Evolutionary conservation across 371 early-diverging fungal genomes (phyloP).

Genomic region (Lichtheimia hyalospora): DNA sequence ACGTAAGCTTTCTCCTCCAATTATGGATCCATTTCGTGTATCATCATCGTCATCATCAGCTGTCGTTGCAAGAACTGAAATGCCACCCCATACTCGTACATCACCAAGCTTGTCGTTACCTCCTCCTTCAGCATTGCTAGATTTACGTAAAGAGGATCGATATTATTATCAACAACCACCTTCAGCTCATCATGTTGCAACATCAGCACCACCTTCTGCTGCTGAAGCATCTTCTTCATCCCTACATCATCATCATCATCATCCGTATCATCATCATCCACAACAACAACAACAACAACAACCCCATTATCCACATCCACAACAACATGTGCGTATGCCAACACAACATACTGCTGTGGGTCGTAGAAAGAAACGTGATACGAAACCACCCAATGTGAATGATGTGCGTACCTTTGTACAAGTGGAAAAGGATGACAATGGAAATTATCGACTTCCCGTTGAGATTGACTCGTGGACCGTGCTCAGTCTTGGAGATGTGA

Average conservation of each 20-base stretch:
- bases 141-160: conserved; percentile 9
- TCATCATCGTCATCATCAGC: neutral
- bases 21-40: neutral
- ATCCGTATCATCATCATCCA: conserved; percentile 4
- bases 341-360: conserved; percentile 18
- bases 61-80: conserved; percentile 4
- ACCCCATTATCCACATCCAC: neutral
- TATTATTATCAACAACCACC: neutral
- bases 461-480: conserved; percentile 79
- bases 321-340: conserved; percentile 10
- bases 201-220: neutral
- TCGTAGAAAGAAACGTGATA: conserved; percentile 17
- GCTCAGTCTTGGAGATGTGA: conserved; percentile 68
- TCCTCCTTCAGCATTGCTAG: conserved; percentile 18
- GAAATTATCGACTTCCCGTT: conserved; percentile 75
- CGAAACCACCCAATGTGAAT: conserved; percentile 22
- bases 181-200: neutral
- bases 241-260: conserved; percentile 7
- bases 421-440: conserved; percentile 68
- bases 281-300: neutral
- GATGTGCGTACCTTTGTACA: conserved; percentile 47
- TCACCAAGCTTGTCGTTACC: conserved; percentile 21
- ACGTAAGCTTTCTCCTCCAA: conserved; percentile 8
- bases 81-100: conserved; percentile 4
- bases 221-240: neutral